Base-by-base conservation (phyloP, 345 rosid genomes). In the Syzygium aromaticum region DNA sequence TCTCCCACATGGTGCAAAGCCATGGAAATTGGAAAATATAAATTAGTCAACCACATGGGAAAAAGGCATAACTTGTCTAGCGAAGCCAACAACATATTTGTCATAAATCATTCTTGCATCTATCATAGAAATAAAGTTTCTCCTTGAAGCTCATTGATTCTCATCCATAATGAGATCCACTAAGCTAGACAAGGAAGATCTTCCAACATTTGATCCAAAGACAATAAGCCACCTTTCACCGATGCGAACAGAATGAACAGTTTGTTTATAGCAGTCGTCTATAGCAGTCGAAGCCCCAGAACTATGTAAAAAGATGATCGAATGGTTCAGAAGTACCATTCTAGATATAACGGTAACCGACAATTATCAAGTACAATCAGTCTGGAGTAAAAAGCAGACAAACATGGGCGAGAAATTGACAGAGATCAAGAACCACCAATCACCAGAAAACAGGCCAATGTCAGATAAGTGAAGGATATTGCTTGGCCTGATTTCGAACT, bases 401-500 rank as follows among this genome's bases (percentile, higher is more conserved):
- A 73, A 33, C 82, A 73, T 73, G 82, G 80, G 82, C 49, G 49
- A 73, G 27, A 38, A 73, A 38, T 73, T 73, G 82, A 73, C 82
- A 73, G 80, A 38, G 27, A 38, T 73, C 49, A 73, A 73, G 82
- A 73, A 73, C 82, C 82, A 73, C 12, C 63, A 23, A 57, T 57
- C 63, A 57, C 49, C 82, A 73, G 82, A 73, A 38, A 38, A 49
- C 49, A 73, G 82, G 43, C 63, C 49, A 11, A 40, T 53, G 46
- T 90, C 87, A 95, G 89, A 92, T 91, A 64, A 94, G 88, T 54
- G 97, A 90, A 52, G 99, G 99, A 88, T 95, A 97, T 86, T 92
- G 97, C 94, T 96, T 97, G 57, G 99, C 95, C 92, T 97, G 99
- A 89, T 86, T 94, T 87, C 95, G 93, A 54, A 97, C 96, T 90